These are phyloP conservation scores for Cornus florida DNA, from an alignment of 148 eudicot genomes.

Conservation along the genomic window DNA sequence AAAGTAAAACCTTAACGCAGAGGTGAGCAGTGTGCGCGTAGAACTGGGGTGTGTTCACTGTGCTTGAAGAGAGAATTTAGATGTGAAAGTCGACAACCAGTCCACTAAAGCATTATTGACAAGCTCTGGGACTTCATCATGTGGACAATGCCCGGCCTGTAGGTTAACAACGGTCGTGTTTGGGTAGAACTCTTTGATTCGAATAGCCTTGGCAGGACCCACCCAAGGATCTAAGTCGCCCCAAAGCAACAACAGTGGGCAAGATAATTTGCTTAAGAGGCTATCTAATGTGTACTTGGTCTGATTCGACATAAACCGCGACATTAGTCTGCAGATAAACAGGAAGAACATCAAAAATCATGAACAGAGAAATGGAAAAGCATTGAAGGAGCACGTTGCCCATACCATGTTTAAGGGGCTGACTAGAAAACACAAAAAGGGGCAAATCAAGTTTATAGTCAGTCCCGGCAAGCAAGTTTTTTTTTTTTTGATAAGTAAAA, in stretches of 20 bases:
- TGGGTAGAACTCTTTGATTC: constrained; percentile 90
- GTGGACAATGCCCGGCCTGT: constrained; percentile 99
- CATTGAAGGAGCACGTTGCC: neutral
- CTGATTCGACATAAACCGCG: constrained; percentile 80
- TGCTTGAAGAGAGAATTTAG: constrained; percentile 30
- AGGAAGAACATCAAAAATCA: neutral
- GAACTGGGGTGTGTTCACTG: constrained; percentile 22
- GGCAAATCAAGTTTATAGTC: neutral
- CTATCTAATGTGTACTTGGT: constrained; percentile 89
- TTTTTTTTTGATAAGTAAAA: no score
- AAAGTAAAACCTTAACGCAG: neutral
- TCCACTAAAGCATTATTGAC: constrained; percentile 84
- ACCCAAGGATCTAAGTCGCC: constrained; percentile 99
- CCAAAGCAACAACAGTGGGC: constrained; percentile 87
- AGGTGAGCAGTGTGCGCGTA: neutral
- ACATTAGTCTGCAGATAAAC: constrained; percentile 64
- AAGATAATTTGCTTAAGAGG: constrained; percentile 72
- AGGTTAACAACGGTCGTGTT: constrained; percentile 71
- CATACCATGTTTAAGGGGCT: neutral
- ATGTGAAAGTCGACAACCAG: constrained; percentile 67
- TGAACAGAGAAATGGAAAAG: neutral
- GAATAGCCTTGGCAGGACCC: constrained; percentile 78
- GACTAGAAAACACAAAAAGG: neutral
- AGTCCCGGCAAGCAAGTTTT: no score
- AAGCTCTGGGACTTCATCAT: constrained; percentile 95